Conservation (phyloP, 2,329 filamentous ascomycete genomes). For the Pyrenochaeta sp. region DNA sequence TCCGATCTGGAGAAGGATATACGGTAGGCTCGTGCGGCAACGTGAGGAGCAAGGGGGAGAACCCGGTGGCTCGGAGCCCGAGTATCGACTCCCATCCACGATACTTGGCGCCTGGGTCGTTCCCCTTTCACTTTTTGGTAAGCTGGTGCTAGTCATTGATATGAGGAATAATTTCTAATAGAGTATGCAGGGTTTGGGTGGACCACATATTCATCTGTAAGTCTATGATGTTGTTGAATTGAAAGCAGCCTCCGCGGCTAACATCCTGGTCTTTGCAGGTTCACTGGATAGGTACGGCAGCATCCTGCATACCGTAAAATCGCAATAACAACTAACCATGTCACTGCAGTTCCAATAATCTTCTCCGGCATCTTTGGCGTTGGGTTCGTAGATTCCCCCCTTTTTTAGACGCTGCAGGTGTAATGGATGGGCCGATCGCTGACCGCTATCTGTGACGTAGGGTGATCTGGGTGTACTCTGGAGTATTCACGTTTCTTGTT, state of each 20-base stretch:
- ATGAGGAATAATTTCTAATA: slow-evolving; percentile 39
- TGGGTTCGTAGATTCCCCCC: slow-evolving; percentile 46
- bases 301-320: slow-evolving; percentile 27
- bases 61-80: slow-evolving; percentile 75
- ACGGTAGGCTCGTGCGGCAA: slow-evolving; percentile 65
- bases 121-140: slow-evolving; percentile 81
- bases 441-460: slow-evolving; percentile 55
- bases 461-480: slow-evolving; percentile 79
- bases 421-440: slow-evolving; percentile 38
- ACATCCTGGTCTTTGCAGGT: slow-evolving; percentile 50
- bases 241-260: slow-evolving; percentile 42
- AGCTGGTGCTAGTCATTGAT: slow-evolving; percentile 38
- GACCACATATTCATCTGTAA: slow-evolving; percentile 78
- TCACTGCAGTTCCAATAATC: slow-evolving; percentile 57
- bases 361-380: slow-evolving; percentile 58
- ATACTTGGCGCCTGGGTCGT: slow-evolving; percentile 76
- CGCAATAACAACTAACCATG: slow-evolving; percentile 44
- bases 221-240: slow-evolving; percentile 68
- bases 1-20: slow-evolving; percentile 71
- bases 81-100: slow-evolving; percentile 80
- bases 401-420: slow-evolving; percentile 27
- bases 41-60: slow-evolving; percentile 62
- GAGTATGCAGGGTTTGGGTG: slow-evolving; percentile 73
- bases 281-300: slow-evolving; percentile 59
- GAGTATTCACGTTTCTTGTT: slow-evolving; percentile 88